A percentile compares a stretch with the other conserved stretches of the same genome.
Evolutionary conservation across 116 monocot genomes (phyloP).

Genomic region (Zostera marina): DNA sequence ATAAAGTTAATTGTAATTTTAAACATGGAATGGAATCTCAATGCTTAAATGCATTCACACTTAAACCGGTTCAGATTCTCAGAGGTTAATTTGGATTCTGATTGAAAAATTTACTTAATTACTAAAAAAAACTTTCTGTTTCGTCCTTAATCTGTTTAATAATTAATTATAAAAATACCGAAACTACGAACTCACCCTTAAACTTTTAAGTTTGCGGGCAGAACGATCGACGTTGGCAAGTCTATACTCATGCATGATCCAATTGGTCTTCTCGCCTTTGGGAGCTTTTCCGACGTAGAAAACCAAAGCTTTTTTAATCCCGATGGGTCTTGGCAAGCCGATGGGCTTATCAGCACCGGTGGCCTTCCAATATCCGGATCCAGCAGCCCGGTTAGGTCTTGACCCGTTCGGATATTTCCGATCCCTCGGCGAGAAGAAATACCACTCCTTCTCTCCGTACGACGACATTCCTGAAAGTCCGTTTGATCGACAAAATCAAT

Average conservation of each 20-base stretch:
- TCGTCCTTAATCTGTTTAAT: not conserved
- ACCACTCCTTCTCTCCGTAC: conserved; percentile 13
- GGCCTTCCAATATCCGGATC: conserved; percentile 13
- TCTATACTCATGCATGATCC: conserved; percentile 15
- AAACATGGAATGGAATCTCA: too few relatives aligned
- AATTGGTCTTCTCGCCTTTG: conserved; percentile 14
- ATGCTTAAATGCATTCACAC: too few relatives aligned
- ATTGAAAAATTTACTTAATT: too few relatives aligned
- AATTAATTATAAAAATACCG: not conserved
- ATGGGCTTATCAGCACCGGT: conserved; percentile 15
- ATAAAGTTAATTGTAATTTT: too few relatives aligned
- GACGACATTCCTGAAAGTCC: conserved; percentile 2
- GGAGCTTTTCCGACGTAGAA: conserved; percentile 14
- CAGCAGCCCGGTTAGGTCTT: conserved; percentile 12
- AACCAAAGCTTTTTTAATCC: conserved; percentile 12
- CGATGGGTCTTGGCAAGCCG: conserved; percentile 4
- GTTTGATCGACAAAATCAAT: not conserved
- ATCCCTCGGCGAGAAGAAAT: conserved; percentile 15
- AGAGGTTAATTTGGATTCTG: too few relatives aligned
- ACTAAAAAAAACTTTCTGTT: too few relatives aligned
- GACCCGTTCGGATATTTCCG: conserved; percentile 18
- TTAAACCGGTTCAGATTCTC: too few relatives aligned
- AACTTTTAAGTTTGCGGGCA: conserved; percentile 27
- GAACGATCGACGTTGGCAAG: conserved; percentile 30
- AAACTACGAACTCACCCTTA: conserved; percentile 20